phyloP scores from a whole-genome alignment of 306 rosid species.

The Fragaria vesca region DNA sequence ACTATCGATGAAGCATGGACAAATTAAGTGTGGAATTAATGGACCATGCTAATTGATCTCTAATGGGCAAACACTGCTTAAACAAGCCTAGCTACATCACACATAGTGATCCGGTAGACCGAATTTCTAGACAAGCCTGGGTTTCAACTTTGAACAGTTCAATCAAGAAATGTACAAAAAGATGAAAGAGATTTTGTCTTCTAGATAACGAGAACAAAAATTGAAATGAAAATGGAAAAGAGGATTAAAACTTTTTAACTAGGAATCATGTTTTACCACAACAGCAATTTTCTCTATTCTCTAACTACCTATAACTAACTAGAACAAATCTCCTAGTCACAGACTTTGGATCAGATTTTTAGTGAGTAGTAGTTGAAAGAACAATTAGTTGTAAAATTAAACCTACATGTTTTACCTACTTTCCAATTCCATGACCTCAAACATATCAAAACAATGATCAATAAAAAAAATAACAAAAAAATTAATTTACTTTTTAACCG shows the following conservation, averaged over 20 bases:
- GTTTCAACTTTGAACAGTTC: neutral
- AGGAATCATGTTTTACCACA: neutral
- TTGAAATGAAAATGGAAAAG: neutral
- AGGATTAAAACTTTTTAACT: neutral
- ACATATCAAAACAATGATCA: neutral
- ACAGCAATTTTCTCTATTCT: neutral
- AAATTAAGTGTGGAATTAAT: too few species aligned
- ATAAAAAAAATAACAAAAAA: neutral
- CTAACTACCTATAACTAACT: neutral
- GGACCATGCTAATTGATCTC: neutral
- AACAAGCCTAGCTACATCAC: neutral
- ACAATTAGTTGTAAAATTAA: neutral
- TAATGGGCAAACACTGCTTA: neutral
- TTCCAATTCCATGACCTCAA: neutral
- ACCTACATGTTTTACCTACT: slow-evolving; percentile 10
- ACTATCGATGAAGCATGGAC: too few species aligned
- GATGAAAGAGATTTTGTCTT: neutral
- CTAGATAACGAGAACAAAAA: neutral
- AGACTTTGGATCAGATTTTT: neutral
- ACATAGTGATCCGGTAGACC: neutral
- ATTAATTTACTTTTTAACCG: neutral
- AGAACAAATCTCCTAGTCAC: neutral
- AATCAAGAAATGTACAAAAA: too few species aligned
- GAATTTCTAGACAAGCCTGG: neutral
- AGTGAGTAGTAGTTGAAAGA: neutral